phyloP scores from a whole-genome alignment of 495 filamentous ascomycete genomes.

The Astrothelium macrocarpum region DNA sequence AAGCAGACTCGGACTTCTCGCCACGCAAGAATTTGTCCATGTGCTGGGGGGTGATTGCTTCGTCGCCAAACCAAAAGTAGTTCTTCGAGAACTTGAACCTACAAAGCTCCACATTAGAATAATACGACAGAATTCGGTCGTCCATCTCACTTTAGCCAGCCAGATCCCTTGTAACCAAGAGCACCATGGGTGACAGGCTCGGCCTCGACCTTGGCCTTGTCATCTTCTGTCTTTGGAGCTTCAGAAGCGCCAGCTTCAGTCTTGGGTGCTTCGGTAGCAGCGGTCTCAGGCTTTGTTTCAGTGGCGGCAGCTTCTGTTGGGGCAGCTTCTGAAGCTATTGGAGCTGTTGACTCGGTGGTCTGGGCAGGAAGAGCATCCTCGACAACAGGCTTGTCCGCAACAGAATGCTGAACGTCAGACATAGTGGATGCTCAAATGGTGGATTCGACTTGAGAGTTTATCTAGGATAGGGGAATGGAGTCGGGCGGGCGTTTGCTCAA shows the following conservation, averaged over 20 bases:
- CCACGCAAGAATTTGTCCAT: conserved; percentile 65
- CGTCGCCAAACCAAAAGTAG: conserved; percentile 89
- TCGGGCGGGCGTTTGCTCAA: neutral
- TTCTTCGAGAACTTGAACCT: conserved; percentile 62
- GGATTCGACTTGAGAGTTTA: neutral
- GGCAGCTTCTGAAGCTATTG: neutral
- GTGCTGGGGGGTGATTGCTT: conserved; percentile 65
- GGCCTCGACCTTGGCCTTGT: conserved; percentile 34
- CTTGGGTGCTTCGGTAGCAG: conserved; percentile 36
- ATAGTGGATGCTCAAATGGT: conserved; percentile 31
- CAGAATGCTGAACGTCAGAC: conserved; percentile 44
- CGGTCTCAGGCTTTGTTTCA: conserved; percentile 7
- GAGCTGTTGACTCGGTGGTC: conserved; percentile 5
- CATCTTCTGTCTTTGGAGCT: conserved; percentile 28
- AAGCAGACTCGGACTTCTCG: conserved; percentile 75
- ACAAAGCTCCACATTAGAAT: conserved; percentile 20
- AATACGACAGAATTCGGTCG: neutral
- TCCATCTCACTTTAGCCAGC: conserved; percentile 78
- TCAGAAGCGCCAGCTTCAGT: conserved; percentile 33
- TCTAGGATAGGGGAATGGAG: neutral
- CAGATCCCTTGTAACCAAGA: conserved; percentile 79
- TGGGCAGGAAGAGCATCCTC: conserved; percentile 8
- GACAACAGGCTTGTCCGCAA: conserved; percentile 26
- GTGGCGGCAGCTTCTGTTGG: conserved; percentile 6
- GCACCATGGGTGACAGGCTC: conserved; percentile 65